phyloP scores from a whole-genome alignment of 176 grass and related monocot species.

The Triticum timopheevii region DNA sequence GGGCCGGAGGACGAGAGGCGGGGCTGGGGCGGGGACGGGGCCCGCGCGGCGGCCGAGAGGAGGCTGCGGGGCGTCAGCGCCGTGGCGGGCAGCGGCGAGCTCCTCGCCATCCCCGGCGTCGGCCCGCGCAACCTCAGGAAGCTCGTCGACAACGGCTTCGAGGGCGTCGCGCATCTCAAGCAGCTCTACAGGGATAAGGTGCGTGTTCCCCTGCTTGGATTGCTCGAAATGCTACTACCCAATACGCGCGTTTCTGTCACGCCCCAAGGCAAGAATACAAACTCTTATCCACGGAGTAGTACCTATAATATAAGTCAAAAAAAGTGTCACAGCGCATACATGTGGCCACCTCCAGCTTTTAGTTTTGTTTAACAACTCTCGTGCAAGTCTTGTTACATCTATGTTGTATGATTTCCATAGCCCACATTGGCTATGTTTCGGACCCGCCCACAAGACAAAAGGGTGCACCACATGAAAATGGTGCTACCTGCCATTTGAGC shows the following conservation, averaged over 20 bases:
- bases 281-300: not conserved
- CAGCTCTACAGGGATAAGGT: conserved; percentile 97
- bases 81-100: conserved; percentile 51
- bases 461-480: not conserved
- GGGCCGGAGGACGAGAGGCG: conserved; percentile 32
- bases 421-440: not conserved
- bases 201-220: not conserved
- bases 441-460: not conserved
- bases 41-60: conserved; percentile 38
- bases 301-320: no score
- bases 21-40: conserved; percentile 12
- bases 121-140: conserved; percentile 90
- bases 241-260: not conserved
- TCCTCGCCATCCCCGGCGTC: conserved; percentile 77
- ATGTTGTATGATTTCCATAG: not conserved
- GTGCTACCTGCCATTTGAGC: not conserved
- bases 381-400: not conserved
- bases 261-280: not conserved
- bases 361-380: not conserved
- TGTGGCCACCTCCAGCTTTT: not conserved
- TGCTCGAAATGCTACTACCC: not conserved
- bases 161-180: conserved; percentile 88
- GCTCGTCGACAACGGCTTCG: conserved; percentile 92
- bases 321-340: not conserved
- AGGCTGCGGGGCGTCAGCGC: conserved; percentile 51